phyloP scores from a whole-genome alignment of 352 stramenopile genomes.

The Stephanocyclus meneghinianus region DNA sequence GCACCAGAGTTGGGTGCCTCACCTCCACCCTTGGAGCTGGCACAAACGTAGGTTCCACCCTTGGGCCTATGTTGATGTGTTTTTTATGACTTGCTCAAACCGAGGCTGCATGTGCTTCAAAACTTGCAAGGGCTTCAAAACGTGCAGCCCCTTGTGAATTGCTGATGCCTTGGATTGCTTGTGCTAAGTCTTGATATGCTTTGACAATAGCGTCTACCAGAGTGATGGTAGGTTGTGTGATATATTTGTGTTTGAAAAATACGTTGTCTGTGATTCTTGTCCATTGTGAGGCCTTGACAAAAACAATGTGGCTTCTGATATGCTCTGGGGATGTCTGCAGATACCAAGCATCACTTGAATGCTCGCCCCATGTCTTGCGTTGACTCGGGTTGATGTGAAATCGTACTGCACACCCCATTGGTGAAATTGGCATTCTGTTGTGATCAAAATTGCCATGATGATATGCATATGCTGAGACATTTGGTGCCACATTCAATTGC shows the following conservation, averaged over 20 bases:
- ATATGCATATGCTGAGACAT: no score
- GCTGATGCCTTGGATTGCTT: constrained; percentile 2
- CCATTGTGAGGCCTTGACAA: constrained; percentile 24
- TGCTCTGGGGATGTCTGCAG: constrained; percentile 43
- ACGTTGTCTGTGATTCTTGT: constrained; percentile 32
- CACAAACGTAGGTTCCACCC: neutral
- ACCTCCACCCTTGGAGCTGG: neutral
- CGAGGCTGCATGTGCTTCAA: neutral
- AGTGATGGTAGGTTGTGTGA: neutral
- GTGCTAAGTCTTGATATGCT: constrained; percentile 5
- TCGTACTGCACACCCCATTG: no score
- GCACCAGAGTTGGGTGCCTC: neutral
- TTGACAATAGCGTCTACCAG: constrained; percentile 14
- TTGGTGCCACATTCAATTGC: no score
- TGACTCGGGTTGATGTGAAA: constrained; percentile 8
- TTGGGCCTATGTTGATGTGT: neutral
- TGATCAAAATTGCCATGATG: no score
- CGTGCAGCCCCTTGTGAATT: neutral
- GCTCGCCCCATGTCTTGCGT: constrained; percentile 5
- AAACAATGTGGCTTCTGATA: constrained; percentile 49
- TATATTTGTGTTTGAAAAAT: no score
- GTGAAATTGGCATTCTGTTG: no score
- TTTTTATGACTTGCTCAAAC: constrained; percentile 9
- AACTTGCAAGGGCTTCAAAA: neutral
- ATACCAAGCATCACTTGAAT: constrained; percentile 34